Percentiles rank a stretch among this genome's conserved stretches.
phyloP scores from a whole-genome alignment of 768 basidiomycete species.

The Hebeloma cylindrosporum region DNA sequence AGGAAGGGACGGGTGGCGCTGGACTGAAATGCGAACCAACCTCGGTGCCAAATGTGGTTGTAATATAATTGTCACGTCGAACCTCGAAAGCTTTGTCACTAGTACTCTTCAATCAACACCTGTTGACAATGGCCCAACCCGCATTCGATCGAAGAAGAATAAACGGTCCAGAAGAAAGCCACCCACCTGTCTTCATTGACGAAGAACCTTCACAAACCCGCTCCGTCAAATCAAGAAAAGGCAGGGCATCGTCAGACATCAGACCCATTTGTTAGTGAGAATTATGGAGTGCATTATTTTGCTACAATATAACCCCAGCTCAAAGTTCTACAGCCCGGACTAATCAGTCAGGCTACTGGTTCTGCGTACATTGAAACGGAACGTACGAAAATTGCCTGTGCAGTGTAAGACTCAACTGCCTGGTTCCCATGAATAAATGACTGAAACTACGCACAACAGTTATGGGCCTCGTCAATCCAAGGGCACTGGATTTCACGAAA shows the following conservation, averaged over 20 bases:
- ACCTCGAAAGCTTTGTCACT: no score
- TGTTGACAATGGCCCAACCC: constrained; percentile 56
- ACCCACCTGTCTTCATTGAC: constrained; percentile 61
- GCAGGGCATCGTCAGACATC: constrained; percentile 61
- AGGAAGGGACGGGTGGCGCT: no score
- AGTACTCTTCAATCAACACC: no score
- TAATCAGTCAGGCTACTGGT: constrained; percentile 93
- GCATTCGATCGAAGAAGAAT: constrained; percentile 84
- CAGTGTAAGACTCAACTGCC: constrained; percentile 67
- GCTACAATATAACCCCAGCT: constrained; percentile 14
- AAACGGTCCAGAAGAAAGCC: constrained; percentile 87
- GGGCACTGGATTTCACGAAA: constrained; percentile 79
- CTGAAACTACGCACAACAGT: no score
- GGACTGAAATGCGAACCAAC: no score
- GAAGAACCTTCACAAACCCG: constrained; percentile 30
- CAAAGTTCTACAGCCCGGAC: constrained; percentile 83
- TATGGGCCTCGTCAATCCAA: constrained; percentile 88
- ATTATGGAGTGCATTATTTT: constrained; percentile 6
- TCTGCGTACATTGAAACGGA: constrained; percentile 96
- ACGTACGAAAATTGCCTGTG: constrained; percentile 90
- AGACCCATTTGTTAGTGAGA: constrained; percentile 79
- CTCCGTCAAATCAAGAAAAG: constrained; percentile 44
- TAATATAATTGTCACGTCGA: no score
- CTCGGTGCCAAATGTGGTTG: no score
- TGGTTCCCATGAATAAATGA: constrained; percentile 2